Evolutionary conservation across 352 stramenopile genomes (phyloP), one percentile per base, ranked within the genome.

Genomic region (Phytophthora quininea): DNA sequence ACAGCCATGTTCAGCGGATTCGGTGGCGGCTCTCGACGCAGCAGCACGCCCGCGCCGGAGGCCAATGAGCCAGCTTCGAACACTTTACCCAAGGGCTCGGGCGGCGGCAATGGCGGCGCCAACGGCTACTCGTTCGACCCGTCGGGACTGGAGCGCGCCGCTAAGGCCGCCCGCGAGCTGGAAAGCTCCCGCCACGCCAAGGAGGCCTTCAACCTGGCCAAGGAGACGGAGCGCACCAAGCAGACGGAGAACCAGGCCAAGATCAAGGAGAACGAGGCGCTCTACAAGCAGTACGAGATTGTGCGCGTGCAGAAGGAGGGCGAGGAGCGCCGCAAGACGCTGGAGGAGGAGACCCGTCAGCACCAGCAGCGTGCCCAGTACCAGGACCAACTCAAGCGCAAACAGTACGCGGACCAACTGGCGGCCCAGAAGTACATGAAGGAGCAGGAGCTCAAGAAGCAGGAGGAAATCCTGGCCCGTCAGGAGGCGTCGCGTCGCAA

Each of bases 341-440:
- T 99, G 11, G 96, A 99, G 71, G 90, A 98, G 53, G 95, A 99
- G 83, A 99, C 97, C 14, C 94, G 98, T 58, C 96, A 99, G 82
- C 95, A 99, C 77, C 95, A 98, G 80, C 86, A 97, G 73, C 86
- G 96, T 60, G 95, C 93, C 46, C 93, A 99, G 77, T 99, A 99
- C 84, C 90, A 97, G 74, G 97, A 99, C 84, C 91, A 99, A 76
- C 91, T 99, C 52, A 98, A 99, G 87, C 93, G 97, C 62, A 99
- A 99, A 82, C 91, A 98, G 73, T 97, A 99, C 71, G 97, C 97
- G 2, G 97, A 99, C 70, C 96, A 99, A 80, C 74, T 98, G 30
- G 93, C 97, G 35, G 96, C 96, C 30, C 96, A 99, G 74, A 98
- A 98, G 79, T 91, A 94, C 69, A 95, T 96, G 85, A 95, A 96